A percentile compares a stretch with the other conserved stretches of the same genome.
These are phyloP conservation scores for Plasmopara muralis DNA, from an alignment of 352 stramenopile genomes.

Conservation along the genomic window DNA sequence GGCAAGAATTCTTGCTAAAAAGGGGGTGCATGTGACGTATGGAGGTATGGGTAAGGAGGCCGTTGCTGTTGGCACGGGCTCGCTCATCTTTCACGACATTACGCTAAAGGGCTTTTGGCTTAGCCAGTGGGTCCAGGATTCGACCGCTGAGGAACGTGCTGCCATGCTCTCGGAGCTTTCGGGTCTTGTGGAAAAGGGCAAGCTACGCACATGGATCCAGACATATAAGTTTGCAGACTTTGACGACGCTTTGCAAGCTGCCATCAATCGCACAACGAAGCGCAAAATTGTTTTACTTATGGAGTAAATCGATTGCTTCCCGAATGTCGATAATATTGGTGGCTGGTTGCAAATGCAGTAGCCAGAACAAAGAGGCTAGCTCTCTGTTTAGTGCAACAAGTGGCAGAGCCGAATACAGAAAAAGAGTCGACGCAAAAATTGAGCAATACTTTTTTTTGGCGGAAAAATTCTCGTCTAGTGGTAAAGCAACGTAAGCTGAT, in stretches of 20 bases:
- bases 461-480: constrained; percentile 37
- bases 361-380: too few species aligned
- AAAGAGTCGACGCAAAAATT: too few species aligned
- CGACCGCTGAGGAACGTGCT: constrained; percentile 49
- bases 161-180: constrained; percentile 69
- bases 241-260: constrained; percentile 60
- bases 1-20: constrained; percentile 62
- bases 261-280: constrained; percentile 76
- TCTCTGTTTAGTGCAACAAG: too few species aligned
- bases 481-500: constrained; percentile 40
- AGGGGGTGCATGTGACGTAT: constrained; percentile 77
- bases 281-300: constrained; percentile 80
- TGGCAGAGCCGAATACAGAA: too few species aligned
- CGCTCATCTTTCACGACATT: constrained; percentile 86
- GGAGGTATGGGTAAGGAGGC: constrained; percentile 73
- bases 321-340: too few species aligned
- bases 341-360: too few species aligned
- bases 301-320: constrained; percentile 33
- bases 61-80: constrained; percentile 54
- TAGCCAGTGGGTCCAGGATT: constrained; percentile 73
- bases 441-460: too few species aligned
- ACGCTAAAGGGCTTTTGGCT: constrained; percentile 85
- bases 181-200: constrained; percentile 55
- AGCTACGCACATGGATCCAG: constrained; percentile 79
- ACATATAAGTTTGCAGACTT: constrained; percentile 85